These are phyloP conservation scores for Penicillium cosmopolitanum DNA, from an alignment of 495 filamentous ascomycete genomes.

Conservation along the genomic window DNA sequence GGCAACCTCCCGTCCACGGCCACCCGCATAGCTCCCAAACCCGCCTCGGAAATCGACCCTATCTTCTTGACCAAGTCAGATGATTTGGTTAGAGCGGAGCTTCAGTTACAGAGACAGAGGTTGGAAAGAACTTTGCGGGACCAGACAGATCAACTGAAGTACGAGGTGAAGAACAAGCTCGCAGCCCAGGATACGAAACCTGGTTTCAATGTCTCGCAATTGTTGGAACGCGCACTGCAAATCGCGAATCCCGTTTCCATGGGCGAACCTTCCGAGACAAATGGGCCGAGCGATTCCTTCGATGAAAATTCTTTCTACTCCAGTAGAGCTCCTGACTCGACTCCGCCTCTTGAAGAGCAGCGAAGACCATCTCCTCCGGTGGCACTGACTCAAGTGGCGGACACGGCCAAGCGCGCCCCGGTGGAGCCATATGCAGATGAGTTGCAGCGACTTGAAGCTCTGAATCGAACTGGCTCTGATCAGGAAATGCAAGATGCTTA, in stretches of 20 bases:
- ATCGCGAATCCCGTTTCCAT: conserved; percentile 67
- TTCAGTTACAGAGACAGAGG: conserved; percentile 76
- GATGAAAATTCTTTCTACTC: conserved; percentile 97
- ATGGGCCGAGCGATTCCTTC: conserved; percentile 72
- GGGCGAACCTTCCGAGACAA: conserved; percentile 53
- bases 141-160: conserved; percentile 69
- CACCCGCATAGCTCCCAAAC: conserved; percentile 44
- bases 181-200: conserved; percentile 62
- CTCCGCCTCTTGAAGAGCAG: conserved; percentile 36
- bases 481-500: conserved; percentile 53
- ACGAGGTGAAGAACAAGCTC: conserved; percentile 56
- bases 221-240: conserved; percentile 71
- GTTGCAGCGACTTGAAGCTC: conserved; percentile 53
- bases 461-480: conserved; percentile 47
- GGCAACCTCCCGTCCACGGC: conserved; percentile 32
- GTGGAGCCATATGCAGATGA: conserved; percentile 46
- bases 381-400: conserved; percentile 29
- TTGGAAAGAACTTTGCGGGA: conserved; percentile 78
- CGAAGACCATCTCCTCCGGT: conserved; percentile 37
- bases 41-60: conserved; percentile 65
- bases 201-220: conserved; percentile 75
- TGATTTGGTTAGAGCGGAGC: conserved; percentile 78
- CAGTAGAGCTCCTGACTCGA: conserved; percentile 66
- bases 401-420: conserved; percentile 26
- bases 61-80: conserved; percentile 85